These are phyloP conservation scores for Dalbergia oliveri DNA, from an alignment of 306 rosid species.

Conservation along the genomic window DNA sequence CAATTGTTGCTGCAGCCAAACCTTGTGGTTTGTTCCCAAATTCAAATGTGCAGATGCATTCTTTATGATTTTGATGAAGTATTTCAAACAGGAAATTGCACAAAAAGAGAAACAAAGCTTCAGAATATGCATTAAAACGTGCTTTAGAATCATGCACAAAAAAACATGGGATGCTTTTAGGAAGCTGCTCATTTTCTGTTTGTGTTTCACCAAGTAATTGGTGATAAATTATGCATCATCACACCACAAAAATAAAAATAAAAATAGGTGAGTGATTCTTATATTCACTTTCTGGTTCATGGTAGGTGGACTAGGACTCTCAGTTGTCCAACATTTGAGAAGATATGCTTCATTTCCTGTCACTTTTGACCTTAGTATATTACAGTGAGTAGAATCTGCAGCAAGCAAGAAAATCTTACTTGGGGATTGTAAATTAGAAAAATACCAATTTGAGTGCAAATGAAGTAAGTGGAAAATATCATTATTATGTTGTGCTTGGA, in stretches of 20 bases:
- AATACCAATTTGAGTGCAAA: conserved; percentile 34
- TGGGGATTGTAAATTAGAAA: conserved; percentile 41
- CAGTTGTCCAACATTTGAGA: conserved; percentile 19
- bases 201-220: background rate
- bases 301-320: conserved; percentile 36
- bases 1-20: conserved; percentile 5
- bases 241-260: no score
- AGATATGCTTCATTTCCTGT: conserved; percentile 12
- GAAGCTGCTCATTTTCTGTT: conserved; percentile 5
- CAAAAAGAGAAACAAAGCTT: background rate
- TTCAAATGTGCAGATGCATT: background rate
- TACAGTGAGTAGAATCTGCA: conserved; percentile 11
- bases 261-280: conserved; percentile 13
- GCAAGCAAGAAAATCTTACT: conserved; percentile 47
- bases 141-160: background rate
- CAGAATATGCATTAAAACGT: background rate
- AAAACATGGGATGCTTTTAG: conserved; percentile 37
- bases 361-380: conserved; percentile 16
- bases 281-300: conserved; percentile 36
- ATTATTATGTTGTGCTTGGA: conserved; percentile 11
- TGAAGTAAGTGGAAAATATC: conserved; percentile 44
- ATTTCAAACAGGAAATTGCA: conserved; percentile 10
- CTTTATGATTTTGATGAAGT: background rate
- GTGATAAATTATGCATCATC: background rate
- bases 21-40: background rate